A percentile compares a stretch with the other conserved stretches of the same genome.
These are phyloP conservation scores for Phycomyces nitens DNA, from an alignment of 192 early-diverging fungal genomes.

Conservation along the genomic window DNA sequence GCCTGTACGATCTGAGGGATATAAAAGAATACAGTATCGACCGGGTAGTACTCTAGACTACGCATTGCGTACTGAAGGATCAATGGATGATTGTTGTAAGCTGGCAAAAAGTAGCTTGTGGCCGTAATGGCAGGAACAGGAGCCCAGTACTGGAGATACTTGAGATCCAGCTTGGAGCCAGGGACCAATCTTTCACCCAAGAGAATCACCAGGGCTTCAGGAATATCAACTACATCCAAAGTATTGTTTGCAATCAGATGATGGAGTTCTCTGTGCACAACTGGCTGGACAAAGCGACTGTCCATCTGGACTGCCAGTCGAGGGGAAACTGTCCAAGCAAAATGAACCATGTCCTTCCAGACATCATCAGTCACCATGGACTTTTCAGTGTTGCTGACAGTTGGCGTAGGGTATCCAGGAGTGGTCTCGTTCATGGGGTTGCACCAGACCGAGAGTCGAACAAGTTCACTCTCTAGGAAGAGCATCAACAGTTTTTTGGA, in stretches of 20 bases:
- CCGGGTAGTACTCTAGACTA: slow-evolving; percentile 82
- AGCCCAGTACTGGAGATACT: slow-evolving; percentile 85
- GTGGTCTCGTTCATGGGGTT: slow-evolving; percentile 59
- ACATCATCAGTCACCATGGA: slow-evolving; percentile 46
- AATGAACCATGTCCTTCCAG: slow-evolving; percentile 72
- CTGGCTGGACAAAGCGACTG: slow-evolving; percentile 67
- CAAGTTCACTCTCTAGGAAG: slow-evolving; percentile 86
- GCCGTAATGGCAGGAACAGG: slow-evolving; percentile 89
- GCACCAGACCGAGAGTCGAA: slow-evolving; percentile 79
- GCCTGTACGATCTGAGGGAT: slow-evolving; percentile 98
- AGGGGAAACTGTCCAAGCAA: slow-evolving; percentile 87
- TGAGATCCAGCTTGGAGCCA: slow-evolving; percentile 32
- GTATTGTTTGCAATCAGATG: slow-evolving; percentile 60
- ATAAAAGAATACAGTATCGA: slow-evolving; percentile 97
- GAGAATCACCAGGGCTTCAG: slow-evolving; percentile 72
- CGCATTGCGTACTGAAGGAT: slow-evolving; percentile 93
- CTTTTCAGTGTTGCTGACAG: slow-evolving; percentile 26
- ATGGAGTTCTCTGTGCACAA: slow-evolving; percentile 63
- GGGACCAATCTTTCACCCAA: slow-evolving; percentile 58
- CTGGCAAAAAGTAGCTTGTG: slow-evolving; percentile 71
- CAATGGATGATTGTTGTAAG: slow-evolving; percentile 77
- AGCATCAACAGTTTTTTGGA: slow-evolving; percentile 69
- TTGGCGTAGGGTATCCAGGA: slow-evolving; percentile 30
- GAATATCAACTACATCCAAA: slow-evolving; percentile 61
- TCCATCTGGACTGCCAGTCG: slow-evolving; percentile 74